phyloP scores from a whole-genome alignment of 768 basidiomycete species.

The Boletellus emodensis region DNA sequence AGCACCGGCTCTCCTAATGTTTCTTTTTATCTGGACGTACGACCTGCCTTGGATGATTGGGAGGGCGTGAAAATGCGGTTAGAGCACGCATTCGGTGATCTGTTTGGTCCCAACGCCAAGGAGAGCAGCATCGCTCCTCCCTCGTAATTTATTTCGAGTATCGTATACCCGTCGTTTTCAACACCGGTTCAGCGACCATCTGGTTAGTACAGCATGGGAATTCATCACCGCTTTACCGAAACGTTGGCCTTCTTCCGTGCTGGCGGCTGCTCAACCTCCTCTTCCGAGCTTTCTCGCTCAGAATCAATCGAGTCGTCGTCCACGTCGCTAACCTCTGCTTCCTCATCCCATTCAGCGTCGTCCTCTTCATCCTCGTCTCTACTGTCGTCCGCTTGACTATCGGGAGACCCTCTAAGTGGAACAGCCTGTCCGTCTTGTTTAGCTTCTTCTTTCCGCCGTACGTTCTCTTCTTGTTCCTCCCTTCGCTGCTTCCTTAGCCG shows the following conservation, averaged over 20 bases:
- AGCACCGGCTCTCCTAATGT: conserved; percentile 45
- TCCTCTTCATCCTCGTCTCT: conserved; percentile 38
- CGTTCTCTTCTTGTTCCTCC: conserved; percentile 90
- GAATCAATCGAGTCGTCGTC: conserved; percentile 39
- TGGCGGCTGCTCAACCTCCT: conserved; percentile 47
- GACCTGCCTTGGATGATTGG: conserved; percentile 93
- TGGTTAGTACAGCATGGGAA: conserved; percentile 9
- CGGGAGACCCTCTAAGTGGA: conserved; percentile 30
- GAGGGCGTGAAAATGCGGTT: conserved; percentile 86
- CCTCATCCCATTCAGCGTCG: conserved; percentile 49
- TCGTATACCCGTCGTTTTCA: neutral
- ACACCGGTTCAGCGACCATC: neutral
- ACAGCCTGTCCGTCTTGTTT: conserved; percentile 25
- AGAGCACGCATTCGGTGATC: conserved; percentile 48
- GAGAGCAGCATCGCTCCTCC: conserved; percentile 17
- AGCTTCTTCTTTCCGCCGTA: conserved; percentile 70
- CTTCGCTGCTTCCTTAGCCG: conserved; percentile 71
- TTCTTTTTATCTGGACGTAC: conserved; percentile 91
- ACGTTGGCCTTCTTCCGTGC: conserved; percentile 43
- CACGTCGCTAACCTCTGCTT: conserved; percentile 61
- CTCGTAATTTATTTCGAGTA: neutral
- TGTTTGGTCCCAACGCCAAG: conserved; percentile 24
- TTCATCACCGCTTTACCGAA: conserved; percentile 42
- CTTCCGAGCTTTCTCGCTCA: conserved; percentile 41
- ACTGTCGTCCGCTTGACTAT: conserved; percentile 41